A percentile compares a stretch with the other conserved stretches of the same genome.
These are phyloP conservation scores for Boletus holoroseus DNA, from an alignment of 1,284 basidiomycete genomes.

Conservation along the genomic window DNA sequence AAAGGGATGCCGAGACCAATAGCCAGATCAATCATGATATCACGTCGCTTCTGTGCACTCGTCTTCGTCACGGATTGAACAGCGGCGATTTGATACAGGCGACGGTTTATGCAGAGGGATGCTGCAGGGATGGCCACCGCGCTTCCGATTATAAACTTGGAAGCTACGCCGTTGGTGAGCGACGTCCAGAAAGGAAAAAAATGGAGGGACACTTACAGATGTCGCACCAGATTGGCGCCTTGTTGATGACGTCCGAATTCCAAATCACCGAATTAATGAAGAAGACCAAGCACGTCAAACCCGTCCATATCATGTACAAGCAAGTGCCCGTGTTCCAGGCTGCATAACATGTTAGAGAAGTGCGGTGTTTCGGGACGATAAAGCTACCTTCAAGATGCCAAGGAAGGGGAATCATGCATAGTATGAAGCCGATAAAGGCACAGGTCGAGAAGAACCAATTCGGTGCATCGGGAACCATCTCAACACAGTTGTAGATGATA, in stretches of 20 bases:
- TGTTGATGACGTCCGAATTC: constrained; percentile 43
- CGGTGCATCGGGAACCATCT: constrained; percentile 23
- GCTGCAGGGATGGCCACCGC: constrained; percentile 49
- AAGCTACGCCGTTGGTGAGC: constrained; percentile 29
- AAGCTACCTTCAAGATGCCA: constrained; percentile 40
- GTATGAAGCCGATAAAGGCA: constrained; percentile 35
- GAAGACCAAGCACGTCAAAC: constrained; percentile 43
- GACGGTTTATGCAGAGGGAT: constrained; percentile 43
- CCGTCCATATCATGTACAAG: constrained; percentile 54
- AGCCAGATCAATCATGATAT: constrained; percentile 40
- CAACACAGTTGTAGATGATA: constrained; percentile 24
- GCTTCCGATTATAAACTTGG: constrained; percentile 38
- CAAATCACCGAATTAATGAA: constrained; percentile 55
- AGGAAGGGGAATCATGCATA: constrained; percentile 41
- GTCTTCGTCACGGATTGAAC: constrained; percentile 31
- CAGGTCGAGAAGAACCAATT: constrained; percentile 31
- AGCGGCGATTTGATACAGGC: constrained; percentile 45
- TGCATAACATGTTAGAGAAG: too few relatives aligned
- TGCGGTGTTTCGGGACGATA: neutral
- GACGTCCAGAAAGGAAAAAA: neutral
- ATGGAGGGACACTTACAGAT: constrained; percentile 14
- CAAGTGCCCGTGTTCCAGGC: constrained; percentile 56
- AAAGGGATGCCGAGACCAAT: constrained; percentile 48
- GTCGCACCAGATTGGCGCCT: constrained; percentile 56
- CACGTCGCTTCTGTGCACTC: constrained; percentile 34